These are phyloP conservation scores for Parsonsia alboflavescens DNA, from an alignment of 257 asterid species.

Conservation along the genomic window DNA sequence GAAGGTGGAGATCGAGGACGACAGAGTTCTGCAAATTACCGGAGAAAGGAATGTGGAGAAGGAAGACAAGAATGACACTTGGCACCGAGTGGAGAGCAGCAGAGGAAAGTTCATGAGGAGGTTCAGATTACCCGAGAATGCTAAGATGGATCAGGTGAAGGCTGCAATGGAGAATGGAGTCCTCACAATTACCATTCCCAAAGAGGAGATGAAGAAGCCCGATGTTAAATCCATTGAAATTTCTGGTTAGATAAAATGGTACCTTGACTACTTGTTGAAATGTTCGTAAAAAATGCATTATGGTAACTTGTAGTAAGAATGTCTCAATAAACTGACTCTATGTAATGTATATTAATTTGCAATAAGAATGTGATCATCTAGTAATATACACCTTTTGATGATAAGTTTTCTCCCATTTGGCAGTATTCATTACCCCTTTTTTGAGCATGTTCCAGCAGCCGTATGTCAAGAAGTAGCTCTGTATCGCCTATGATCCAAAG, in stretches of 20 bases:
- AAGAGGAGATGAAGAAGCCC: slow-evolving; percentile 15
- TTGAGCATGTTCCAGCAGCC: too few relatives aligned
- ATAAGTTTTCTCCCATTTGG: too few relatives aligned
- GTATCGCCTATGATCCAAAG: too few relatives aligned
- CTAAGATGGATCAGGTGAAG: slow-evolving; percentile 9
- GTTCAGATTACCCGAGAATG: slow-evolving; percentile 19
- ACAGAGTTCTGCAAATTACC: slow-evolving; percentile 10
- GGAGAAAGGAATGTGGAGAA: slow-evolving; percentile 27
- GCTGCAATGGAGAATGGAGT: slow-evolving; percentile 20
- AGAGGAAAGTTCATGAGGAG: slow-evolving; percentile 19
- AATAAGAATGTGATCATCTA: too few relatives aligned
- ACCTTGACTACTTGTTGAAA: background rate
- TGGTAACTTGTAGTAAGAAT: too few relatives aligned
- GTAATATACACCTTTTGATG: too few relatives aligned
- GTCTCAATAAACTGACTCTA: too few relatives aligned
- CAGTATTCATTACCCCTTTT: too few relatives aligned
- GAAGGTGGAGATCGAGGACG: slow-evolving; percentile 19
- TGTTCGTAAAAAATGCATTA: too few relatives aligned
- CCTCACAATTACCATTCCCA: slow-evolving; percentile 17
- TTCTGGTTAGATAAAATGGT: slow-evolving; percentile 7
- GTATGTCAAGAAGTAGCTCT: too few relatives aligned
- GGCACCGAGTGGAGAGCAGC: slow-evolving; percentile 22
- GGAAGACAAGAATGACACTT: slow-evolving; percentile 16
- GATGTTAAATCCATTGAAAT: slow-evolving; percentile 20
- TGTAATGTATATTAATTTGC: too few relatives aligned